Base-by-base conservation (phyloP, 2,329 filamentous ascomycete genomes). In the Claviceps capensis region DNA sequence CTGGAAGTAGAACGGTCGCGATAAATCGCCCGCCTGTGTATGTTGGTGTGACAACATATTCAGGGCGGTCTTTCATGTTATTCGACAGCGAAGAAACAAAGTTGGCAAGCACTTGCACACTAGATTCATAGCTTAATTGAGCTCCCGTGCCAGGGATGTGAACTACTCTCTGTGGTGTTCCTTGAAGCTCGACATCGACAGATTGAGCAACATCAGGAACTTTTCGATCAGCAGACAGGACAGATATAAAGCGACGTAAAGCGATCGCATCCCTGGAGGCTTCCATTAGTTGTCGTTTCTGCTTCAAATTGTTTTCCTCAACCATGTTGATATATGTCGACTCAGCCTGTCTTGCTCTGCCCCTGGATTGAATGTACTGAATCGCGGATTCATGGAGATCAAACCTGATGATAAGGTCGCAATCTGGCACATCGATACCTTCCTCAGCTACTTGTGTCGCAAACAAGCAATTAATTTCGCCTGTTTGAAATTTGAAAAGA, bases 321-420 rank as follows among this genome's bases (percentile, higher is more conserved):
- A 88, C 64, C 86, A 98, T 90, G 60, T 86, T 87, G 37, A 90
- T 77, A 64, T 91, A 96, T 56, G 78, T 82, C 0, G 93, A 97
- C 51, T 84, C 77, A 0, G 70, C 66, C 60, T 88, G 85, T 41
- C 93, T 79, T 13, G 93, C 93, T 51, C 93, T 80, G 0, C 93
- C 93, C 56, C 88, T 80, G 14, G 90, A 96, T 65, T 98, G 93
- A 19, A 97, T 83, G 63, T 96, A 97, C 62, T 95, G 87, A 50
- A 97, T 97, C 66, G 95, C 82, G 0, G 91, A 96, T 11, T 77
- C 75, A 67, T 89, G 95, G 2, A 95, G 76, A 62, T 97, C 88
- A 61, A 96, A 98, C 2, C 90, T 70, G 54, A 86, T 73, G 34
- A 85, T 72, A 1, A 83, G 63, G 56, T 85, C 83, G 63, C 82